Evolutionary conservation across 208 protist genomes (phyloP), one percentile per base, ranked within the genome.

Genomic region (Leishmania amazonensis): DNA sequence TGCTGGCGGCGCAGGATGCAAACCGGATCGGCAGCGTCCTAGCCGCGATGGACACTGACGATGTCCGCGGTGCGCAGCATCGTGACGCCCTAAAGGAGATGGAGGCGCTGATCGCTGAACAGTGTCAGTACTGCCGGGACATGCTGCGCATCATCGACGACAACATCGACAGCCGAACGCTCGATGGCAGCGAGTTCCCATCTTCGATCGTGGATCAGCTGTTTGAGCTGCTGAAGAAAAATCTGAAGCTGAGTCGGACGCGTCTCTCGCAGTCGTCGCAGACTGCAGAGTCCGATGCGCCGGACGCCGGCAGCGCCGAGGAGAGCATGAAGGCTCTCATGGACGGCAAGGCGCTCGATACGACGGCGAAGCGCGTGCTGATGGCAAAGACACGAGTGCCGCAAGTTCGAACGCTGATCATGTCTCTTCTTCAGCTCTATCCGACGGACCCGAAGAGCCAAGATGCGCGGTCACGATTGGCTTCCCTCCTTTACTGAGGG

Each of bases 401-500:
- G 57, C 90, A 95, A 58, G 40, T 91, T 15, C 91, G 91, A 81
- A 93, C 90, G 21, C 71, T 93, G 51, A 70, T 96, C 57, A 93
- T 89, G 65, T 89, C 83, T 49, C 67, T 96, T 31, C 60, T 97
- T 68, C 90, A 96, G 78, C 74, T 95, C 13, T 93, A 94, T 72
- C 60, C 90, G 19, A 79, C 62, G 1, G 91, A 97, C 72, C 85
- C 91, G 42, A 90, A 91, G 76, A 91, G 87, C 62, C 90, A 95
- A 45, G 86, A 86, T 13, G 89, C 93, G 38, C 89, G 94, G 35
- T 85, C 91, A 40, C 83, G 90, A 21, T 85, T 97, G 4, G 88
- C 91, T 6, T 97, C 94, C 3, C 73, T 97, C 6, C 53, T 97
- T 68, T 93, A 94, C 75, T 97, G 78, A 85, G 19, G 57, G 57